These are phyloP conservation scores for Leccinum barrowsii DNA, from an alignment of 768 basidiomycete genomes.

Conservation along the genomic window DNA sequence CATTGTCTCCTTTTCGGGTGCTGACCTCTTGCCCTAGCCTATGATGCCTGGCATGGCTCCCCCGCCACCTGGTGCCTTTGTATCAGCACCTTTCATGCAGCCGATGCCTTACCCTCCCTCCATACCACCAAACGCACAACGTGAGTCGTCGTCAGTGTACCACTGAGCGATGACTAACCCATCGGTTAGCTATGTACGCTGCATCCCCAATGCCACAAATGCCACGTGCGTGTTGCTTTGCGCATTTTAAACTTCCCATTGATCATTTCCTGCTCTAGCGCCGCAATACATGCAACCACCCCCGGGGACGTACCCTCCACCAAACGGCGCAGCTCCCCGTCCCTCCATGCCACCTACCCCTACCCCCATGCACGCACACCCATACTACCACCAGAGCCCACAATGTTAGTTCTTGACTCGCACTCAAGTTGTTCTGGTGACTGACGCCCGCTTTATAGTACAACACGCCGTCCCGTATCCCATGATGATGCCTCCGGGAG, in stretches of 20 bases:
- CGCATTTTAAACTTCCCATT: background rate
- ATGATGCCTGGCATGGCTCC: slow-evolving; percentile 87
- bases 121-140: slow-evolving; percentile 74
- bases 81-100: slow-evolving; percentile 79
- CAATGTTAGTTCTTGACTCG: slow-evolving; percentile 54
- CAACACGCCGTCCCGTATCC: slow-evolving; percentile 83
- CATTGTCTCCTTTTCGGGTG: background rate
- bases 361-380: slow-evolving; percentile 80
- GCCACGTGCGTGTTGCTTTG: slow-evolving; percentile 60
- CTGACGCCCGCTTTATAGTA: slow-evolving; percentile 47
- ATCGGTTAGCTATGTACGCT: slow-evolving; percentile 66
- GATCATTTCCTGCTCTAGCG: slow-evolving; percentile 34
- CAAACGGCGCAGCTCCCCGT: slow-evolving; percentile 73
- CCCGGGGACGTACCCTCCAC: slow-evolving; percentile 73
- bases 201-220: slow-evolving; percentile 82
- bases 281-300: slow-evolving; percentile 80
- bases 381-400: slow-evolving; percentile 88
- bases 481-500: slow-evolving; percentile 85
- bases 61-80: slow-evolving; percentile 75
- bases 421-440: slow-evolving; percentile 17
- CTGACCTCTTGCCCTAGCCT: slow-evolving; percentile 39
- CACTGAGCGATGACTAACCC: slow-evolving; percentile 3
- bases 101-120: slow-evolving; percentile 78
- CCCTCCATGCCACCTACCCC: slow-evolving; percentile 93
- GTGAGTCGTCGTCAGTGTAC: slow-evolving; percentile 10